A percentile compares a stretch with the other conserved stretches of the same genome.
Conservation (phyloP, 2,329 filamentous ascomycete species). For the Coniochaeta pulveracea region DNA sequence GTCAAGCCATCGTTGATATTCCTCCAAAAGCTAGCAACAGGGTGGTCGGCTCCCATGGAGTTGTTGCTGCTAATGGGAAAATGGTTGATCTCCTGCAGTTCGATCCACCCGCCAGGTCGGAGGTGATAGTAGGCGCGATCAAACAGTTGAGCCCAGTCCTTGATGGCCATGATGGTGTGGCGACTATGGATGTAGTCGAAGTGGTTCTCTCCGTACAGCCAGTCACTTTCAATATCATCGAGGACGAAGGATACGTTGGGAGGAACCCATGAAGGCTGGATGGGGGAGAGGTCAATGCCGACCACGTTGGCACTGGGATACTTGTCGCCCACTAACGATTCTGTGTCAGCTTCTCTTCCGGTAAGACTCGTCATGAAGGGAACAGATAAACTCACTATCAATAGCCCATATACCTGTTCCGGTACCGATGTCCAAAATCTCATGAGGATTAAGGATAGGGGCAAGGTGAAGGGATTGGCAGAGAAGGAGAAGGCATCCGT, state of each 20-base stretch:
- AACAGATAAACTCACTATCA: conserved; percentile 22
- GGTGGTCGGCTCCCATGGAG: conserved; percentile 28
- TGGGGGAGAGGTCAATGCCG: conserved; percentile 32
- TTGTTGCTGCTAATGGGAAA: conserved; percentile 29
- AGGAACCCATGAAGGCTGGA: conserved; percentile 39
- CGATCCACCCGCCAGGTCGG: conserved; percentile 38
- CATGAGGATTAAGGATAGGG: conserved; percentile 34
- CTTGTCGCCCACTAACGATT: conserved; percentile 24
- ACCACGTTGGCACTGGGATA: conserved; percentile 27
- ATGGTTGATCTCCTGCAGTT: conserved; percentile 35
- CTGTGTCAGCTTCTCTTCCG: not conserved
- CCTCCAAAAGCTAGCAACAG: conserved; percentile 23
- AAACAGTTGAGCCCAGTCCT: conserved; percentile 41
- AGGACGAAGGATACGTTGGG: conserved; percentile 51
- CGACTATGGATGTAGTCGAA: conserved; percentile 48
- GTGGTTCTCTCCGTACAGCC: conserved; percentile 37
- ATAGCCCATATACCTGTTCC: conserved; percentile 51
- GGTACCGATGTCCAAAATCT: conserved; percentile 45
- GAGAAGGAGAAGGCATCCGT: conserved; percentile 37
- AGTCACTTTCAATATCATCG: conserved; percentile 31
- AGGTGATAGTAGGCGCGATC: conserved; percentile 32
- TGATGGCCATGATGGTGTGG: conserved; percentile 31
- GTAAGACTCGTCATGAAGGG: not conserved
- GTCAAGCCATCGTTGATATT: conserved; percentile 19
- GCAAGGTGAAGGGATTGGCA: conserved; percentile 40